Conservation (phyloP, 257 asterid genomes). For the Plantago ovata region DNA sequence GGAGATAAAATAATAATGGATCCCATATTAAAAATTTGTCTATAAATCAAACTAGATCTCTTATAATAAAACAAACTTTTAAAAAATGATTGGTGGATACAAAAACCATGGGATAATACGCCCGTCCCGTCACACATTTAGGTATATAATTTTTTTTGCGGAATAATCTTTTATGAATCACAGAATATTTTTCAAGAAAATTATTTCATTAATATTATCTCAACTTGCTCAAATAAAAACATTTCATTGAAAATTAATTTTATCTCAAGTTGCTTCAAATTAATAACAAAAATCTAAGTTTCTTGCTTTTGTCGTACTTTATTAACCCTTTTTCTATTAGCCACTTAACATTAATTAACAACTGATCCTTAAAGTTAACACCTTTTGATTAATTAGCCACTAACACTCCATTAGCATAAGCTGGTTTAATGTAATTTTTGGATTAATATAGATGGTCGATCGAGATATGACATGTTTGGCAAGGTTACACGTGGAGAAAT, state of each 20-base stretch:
- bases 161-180: constrained; percentile 6
- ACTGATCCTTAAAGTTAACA: constrained; percentile 20
- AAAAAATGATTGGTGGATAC: not conserved
- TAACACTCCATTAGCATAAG: constrained; percentile 11
- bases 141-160: not conserved
- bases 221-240: too few species aligned
- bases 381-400: constrained; percentile 9
- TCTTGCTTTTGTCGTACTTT: constrained; percentile 5
- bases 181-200: not conserved
- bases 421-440: not conserved
- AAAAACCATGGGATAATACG: not conserved
- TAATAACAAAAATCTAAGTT: not conserved
- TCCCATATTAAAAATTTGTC: not conserved
- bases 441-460: constrained; percentile 3
- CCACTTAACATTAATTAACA: constrained; percentile 30
- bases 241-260: too few species aligned
- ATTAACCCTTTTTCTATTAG: not conserved
- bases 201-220: not conserved
- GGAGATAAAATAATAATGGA: too few species aligned
- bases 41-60: too few species aligned
- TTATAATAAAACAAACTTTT: not conserved
- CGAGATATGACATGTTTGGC: not conserved
- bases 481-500: constrained; percentile 32
- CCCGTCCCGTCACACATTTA: constrained; percentile 1
- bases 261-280: constrained; percentile 23